Evolutionary conservation across 1,284 basidiomycete genomes (phyloP).

Genomic region (Porogramme epimiltina): DNA sequence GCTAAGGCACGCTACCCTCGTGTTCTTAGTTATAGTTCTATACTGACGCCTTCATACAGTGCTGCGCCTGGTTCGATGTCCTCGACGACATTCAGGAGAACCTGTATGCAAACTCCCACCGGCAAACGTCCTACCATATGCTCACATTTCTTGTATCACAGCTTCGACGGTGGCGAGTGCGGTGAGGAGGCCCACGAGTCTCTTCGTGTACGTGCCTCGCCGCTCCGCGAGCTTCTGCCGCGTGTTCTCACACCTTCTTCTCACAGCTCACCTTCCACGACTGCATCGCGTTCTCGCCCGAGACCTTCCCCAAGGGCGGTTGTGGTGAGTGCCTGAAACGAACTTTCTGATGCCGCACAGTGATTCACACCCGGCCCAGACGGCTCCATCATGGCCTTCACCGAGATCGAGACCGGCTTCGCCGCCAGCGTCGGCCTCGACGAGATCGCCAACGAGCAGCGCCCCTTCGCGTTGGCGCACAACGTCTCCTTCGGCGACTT

Average conservation of each 20-base stretch:
- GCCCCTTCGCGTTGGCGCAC: constrained; percentile 28
- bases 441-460: constrained; percentile 29
- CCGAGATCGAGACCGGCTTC: constrained; percentile 27
- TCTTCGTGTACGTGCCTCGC: constrained; percentile 8
- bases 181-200: constrained; percentile 31
- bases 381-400: constrained; percentile 31
- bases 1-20: no score
- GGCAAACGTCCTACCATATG: no score
- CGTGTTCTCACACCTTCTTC: neutral
- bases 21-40: no score
- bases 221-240: neutral
- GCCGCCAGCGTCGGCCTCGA: constrained; percentile 32
- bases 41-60: constrained; percentile 1
- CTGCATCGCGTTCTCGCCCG: constrained; percentile 24
- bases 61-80: constrained; percentile 20
- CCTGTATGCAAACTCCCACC: constrained; percentile 2
- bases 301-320: constrained; percentile 19
- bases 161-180: constrained; percentile 20
- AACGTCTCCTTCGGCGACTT: constrained; percentile 33
- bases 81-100: constrained; percentile 19
- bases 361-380: constrained; percentile 8
- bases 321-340: constrained; percentile 14
- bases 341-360: neutral
- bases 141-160: neutral
- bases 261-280: constrained; percentile 25